Percentiles rank a stretch among this genome's conserved stretches.
Conservation (phyloP, 2,329 filamentous ascomycete species). For the Arthrobotrys sphaeroides region DNA sequence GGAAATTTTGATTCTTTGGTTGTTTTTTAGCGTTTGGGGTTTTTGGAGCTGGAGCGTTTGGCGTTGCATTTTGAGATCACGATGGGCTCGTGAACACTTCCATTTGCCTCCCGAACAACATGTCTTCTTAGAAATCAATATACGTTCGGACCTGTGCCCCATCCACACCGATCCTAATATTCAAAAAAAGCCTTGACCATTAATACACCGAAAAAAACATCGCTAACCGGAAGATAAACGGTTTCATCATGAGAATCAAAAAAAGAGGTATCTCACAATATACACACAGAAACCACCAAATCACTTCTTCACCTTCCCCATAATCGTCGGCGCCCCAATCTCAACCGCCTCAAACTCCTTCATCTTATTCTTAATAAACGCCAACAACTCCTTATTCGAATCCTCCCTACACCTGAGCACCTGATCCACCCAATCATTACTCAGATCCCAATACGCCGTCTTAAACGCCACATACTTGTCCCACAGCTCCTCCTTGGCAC, state of each 20-base stretch:
- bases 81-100: neutral
- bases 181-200: neutral
- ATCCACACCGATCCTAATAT: neutral
- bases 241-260: neutral
- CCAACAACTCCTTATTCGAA: constrained; percentile 90
- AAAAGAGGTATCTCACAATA: neutral
- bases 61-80: neutral
- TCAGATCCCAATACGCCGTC: constrained; percentile 87
- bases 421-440: constrained; percentile 94
- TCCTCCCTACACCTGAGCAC: constrained; percentile 88
- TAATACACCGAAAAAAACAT: neutral
- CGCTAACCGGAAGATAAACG: neutral
- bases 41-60: neutral
- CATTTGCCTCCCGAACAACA: neutral
- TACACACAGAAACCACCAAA: neutral
- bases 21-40: neutral
- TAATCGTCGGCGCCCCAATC: constrained; percentile 87
- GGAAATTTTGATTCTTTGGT: too few relatives aligned
- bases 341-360: constrained; percentile 79
- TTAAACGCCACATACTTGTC: constrained; percentile 87
- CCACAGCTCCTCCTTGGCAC: constrained; percentile 76
- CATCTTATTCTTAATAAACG: constrained; percentile 85
- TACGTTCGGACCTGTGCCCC: neutral
- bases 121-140: neutral
- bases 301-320: constrained; percentile 80